Percentiles rank a stretch among this genome's conserved stretches.
Conservation (phyloP, 2,329 filamentous ascomycete species). For the Hypoxylon sp. region DNA sequence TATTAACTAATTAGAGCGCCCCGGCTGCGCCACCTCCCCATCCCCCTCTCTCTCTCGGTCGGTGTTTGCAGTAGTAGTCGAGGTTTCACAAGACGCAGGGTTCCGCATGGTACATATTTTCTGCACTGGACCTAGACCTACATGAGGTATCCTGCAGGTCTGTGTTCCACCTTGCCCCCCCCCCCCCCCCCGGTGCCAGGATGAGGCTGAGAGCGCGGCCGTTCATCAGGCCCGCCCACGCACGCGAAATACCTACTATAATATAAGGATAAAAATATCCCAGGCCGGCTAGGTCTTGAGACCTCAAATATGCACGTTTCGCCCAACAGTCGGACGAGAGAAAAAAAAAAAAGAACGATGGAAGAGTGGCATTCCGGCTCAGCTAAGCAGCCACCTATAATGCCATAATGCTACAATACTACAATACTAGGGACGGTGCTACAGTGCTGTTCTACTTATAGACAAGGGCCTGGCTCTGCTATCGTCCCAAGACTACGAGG, state of each 20-base stretch:
- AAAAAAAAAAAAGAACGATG: not conserved
- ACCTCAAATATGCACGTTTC: conserved; percentile 1
- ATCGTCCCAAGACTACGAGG: not conserved
- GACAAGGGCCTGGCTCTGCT: not conserved
- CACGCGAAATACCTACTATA: not conserved
- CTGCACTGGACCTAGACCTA: no score
- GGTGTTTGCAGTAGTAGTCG: not conserved
- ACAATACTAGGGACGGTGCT: not conserved
- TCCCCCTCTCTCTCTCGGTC: not conserved
- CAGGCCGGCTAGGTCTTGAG: not conserved
- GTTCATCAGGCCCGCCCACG: not conserved
- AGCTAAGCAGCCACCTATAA: not conserved
- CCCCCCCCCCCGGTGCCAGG: not conserved
- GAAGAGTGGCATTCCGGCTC: conserved; percentile 7
- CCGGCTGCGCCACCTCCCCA: conserved; percentile 22
- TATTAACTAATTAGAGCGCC: not conserved
- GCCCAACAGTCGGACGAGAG: not conserved
- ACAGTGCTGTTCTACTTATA: not conserved
- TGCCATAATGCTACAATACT: not conserved
- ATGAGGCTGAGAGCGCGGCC: conserved; percentile 1
- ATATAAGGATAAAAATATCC: conserved; percentile 8
- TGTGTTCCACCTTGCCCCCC: not conserved
- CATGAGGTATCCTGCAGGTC: not conserved
- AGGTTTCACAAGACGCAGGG: conserved; percentile 11
- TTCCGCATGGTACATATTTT: not conserved